Conservation (phyloP, 2,329 filamentous ascomycete genomes). For the Nigrospora osmanthi region DNA sequence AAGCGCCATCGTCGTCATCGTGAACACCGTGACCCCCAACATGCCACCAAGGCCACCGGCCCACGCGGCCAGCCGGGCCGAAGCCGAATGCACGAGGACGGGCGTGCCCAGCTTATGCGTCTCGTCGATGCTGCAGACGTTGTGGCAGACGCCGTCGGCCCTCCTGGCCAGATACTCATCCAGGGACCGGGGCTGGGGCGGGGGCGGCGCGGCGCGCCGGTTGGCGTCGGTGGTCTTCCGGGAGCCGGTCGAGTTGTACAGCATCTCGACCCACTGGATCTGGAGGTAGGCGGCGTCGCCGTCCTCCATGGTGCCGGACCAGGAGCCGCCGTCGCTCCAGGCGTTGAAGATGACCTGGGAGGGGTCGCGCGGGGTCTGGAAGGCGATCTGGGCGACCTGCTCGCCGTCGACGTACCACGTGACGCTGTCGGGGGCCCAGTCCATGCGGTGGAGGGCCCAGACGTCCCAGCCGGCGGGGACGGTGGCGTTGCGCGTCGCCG, state of each 20-base stretch:
- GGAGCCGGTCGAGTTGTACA: constrained; percentile 36
- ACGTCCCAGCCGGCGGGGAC: constrained; percentile 40
- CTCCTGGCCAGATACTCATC: neutral
- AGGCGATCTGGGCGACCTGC: constrained; percentile 40
- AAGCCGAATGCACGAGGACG: constrained; percentile 13
- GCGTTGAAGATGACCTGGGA: constrained; percentile 48
- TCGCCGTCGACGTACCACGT: constrained; percentile 49
- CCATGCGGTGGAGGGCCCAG: constrained; percentile 51
- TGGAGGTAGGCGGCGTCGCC: constrained; percentile 44
- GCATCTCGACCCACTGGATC: constrained; percentile 56
- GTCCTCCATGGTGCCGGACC: constrained; percentile 50
- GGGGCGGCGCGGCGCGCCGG: constrained; percentile 1
- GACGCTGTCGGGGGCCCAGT: constrained; percentile 47
- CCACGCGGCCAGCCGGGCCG: too few relatives aligned
- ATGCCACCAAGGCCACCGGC: too few relatives aligned
- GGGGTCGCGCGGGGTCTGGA: constrained; percentile 44
- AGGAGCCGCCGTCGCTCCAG: constrained; percentile 53
- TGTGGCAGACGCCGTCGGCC: constrained; percentile 11
- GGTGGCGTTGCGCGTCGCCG: constrained; percentile 36
- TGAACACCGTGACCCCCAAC: too few relatives aligned
- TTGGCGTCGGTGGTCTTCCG: constrained; percentile 1
- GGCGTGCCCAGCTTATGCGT: constrained; percentile 23
- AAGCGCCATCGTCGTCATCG: too few relatives aligned
- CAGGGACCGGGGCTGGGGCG: neutral
- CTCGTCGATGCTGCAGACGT: constrained; percentile 25